Conservation (phyloP, 75 land plant genomes). For the Picea sitchensis region DNA sequence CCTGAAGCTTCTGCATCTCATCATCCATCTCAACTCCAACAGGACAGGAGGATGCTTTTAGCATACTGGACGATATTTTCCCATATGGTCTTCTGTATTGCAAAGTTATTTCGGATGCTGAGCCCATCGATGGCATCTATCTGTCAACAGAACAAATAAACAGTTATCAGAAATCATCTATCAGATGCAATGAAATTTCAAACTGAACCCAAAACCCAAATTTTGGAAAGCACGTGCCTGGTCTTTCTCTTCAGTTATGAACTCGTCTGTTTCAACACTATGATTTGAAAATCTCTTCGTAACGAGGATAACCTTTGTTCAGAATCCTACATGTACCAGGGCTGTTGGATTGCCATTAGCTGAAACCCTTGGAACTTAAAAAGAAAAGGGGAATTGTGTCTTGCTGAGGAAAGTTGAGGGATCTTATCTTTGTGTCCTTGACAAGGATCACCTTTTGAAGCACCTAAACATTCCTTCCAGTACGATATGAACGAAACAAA, state of each 20-base stretch:
- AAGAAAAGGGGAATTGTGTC: not conserved
- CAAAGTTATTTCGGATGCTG: not conserved
- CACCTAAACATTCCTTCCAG: not conserved
- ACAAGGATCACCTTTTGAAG: conserved; percentile 8
- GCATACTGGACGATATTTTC: conserved; percentile 2
- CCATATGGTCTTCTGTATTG: not conserved
- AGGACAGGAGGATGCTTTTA: not conserved
- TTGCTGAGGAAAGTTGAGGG: not conserved
- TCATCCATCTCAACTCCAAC: conserved; percentile 12
- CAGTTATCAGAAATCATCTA: not conserved
- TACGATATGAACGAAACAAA: not conserved
- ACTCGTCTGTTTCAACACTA: not conserved
- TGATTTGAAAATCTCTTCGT: not conserved
- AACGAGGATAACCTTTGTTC: not conserved
- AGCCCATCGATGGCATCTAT: not conserved
- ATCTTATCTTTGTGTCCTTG: conserved; percentile 4
- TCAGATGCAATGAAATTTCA: not conserved
- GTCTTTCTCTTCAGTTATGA: not conserved
- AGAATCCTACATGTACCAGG: not conserved
- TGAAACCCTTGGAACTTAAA: not conserved
- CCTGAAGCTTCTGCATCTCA: conserved; percentile 19
- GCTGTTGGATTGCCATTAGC: not conserved
- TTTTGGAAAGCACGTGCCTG: not conserved
- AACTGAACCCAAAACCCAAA: not conserved
- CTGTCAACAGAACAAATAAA: not conserved